Evolutionary conservation across 257 asterid species (phyloP).

Genomic region (Scutellaria barbata): DNA sequence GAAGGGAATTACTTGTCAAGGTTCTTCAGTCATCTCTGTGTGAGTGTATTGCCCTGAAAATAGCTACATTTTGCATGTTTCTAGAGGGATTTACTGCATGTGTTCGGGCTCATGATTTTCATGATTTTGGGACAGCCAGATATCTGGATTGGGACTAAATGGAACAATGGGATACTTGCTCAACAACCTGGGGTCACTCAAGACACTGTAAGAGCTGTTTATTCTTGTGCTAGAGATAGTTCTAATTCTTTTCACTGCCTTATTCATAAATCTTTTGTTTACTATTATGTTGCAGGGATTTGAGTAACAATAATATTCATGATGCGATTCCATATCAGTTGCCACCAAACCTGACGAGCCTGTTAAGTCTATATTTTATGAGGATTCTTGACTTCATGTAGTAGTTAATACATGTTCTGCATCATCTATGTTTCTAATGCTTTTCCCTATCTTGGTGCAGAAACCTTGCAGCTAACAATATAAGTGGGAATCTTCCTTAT

Average conservation of each 20-base stretch:
- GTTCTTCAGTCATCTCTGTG: constrained; percentile 81
- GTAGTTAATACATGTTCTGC: constrained; percentile 24
- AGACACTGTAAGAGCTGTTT: constrained; percentile 65
- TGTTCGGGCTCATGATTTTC: constrained; percentile 28
- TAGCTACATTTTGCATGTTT: constrained; percentile 23
- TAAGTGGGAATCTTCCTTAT: constrained; percentile 83
- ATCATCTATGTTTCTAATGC: constrained; percentile 25
- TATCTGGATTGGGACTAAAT: constrained; percentile 76
- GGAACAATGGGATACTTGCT: constrained; percentile 94
- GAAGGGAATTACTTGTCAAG: constrained; percentile 84
- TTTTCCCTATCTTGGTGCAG: constrained; percentile 51
- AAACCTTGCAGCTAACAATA: constrained; percentile 82
- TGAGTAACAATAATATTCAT: constrained; percentile 82
- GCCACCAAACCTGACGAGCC: constrained; percentile 83
- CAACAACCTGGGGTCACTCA: constrained; percentile 69
- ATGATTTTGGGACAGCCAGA: constrained; percentile 60
- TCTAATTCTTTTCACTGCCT: constrained; percentile 7
- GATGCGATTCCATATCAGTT: constrained; percentile 83
- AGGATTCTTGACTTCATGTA: constrained; percentile 31
- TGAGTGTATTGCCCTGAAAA: constrained; percentile 45
- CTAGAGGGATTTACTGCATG: constrained; percentile 16
- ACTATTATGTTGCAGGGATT: constrained; percentile 64
- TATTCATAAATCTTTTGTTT: constrained; percentile 5
- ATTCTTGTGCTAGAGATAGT: constrained; percentile 8
- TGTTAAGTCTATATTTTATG: constrained; percentile 56